Conservation (phyloP, 306 rosid genomes). For the Castanospermum australe region DNA sequence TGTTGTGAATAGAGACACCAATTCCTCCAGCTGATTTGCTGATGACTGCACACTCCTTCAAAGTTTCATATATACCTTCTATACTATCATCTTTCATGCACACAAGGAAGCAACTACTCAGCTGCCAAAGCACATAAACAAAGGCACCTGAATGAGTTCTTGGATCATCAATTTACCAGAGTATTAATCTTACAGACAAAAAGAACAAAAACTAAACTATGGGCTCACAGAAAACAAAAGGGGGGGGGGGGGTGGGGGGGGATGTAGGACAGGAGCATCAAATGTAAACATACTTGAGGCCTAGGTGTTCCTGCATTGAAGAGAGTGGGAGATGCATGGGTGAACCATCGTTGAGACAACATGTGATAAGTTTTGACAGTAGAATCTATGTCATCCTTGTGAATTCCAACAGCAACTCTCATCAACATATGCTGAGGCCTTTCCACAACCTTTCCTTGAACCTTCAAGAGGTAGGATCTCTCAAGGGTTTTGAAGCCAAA, state of each 20-base stretch:
- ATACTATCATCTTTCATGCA: conserved; percentile 75
- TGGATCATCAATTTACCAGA: neutral
- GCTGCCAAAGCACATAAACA: conserved; percentile 38
- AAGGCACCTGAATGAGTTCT: neutral
- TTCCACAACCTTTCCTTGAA: conserved; percentile 82
- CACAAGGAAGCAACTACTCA: conserved; percentile 76
- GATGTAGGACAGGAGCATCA: neutral
- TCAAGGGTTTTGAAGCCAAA: conserved; percentile 98
- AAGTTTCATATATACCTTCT: conserved; percentile 70
- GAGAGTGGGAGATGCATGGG: conserved; percentile 97
- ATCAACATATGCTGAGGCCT: conserved; percentile 98
- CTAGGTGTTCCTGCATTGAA: conserved; percentile 96
- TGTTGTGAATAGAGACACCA: conserved; percentile 68
- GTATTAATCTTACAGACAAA: neutral
- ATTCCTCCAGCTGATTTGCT: conserved; percentile 79
- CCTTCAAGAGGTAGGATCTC: conserved; percentile 90
- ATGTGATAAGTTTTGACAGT: conserved; percentile 78
- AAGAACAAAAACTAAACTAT: neutral
- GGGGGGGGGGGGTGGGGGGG: neutral
- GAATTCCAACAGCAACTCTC: conserved; percentile 99
- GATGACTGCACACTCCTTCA: conserved; percentile 75
- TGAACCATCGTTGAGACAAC: conserved; percentile 98
- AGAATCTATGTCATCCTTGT: conserved; percentile 84
- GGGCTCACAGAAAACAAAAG: neutral
- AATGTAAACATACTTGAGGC: conserved; percentile 77